Conservation (phyloP, 2,329 filamentous ascomycete species). For the Aciculosporium take region DNA sequence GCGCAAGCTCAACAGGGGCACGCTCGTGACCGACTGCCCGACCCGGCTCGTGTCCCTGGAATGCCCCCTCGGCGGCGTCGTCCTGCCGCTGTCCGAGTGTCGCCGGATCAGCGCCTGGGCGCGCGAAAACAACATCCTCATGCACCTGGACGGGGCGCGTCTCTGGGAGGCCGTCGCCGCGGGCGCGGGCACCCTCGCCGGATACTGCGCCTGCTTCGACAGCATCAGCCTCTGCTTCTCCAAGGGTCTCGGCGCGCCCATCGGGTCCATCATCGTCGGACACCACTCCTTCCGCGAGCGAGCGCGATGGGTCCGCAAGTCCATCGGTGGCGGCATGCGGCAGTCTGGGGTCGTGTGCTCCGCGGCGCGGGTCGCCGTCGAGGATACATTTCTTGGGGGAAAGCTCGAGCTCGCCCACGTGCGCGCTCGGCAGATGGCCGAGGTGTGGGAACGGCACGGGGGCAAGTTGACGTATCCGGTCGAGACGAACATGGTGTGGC, state of each 20-base stretch:
- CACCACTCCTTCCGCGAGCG: slow-evolving; percentile 18
- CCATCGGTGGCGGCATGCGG: slow-evolving; percentile 57
- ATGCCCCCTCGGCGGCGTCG: slow-evolving; percentile 66
- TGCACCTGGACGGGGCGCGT: slow-evolving; percentile 70
- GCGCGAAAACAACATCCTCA: slow-evolving; percentile 42
- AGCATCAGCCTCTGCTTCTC: slow-evolving; percentile 64
- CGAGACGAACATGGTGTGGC: too few species aligned
- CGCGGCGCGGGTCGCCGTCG: too few species aligned
- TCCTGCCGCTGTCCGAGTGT: slow-evolving; percentile 62
- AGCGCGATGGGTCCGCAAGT: slow-evolving; percentile 41
- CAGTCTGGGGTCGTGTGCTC: too few species aligned
- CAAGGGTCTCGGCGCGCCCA: slow-evolving; percentile 67
- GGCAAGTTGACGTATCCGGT: too few species aligned
- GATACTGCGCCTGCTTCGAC: slow-evolving; percentile 55
- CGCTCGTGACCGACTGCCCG: slow-evolving; percentile 64
- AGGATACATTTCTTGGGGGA: too few species aligned
- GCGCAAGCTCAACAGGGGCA: slow-evolving; percentile 45
- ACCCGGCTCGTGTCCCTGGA: slow-evolving; percentile 70
- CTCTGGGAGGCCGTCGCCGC: slow-evolving; percentile 68
- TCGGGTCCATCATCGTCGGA: slow-evolving; percentile 60
- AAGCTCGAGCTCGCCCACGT: too few species aligned
- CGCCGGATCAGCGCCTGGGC: slow-evolving; percentile 57
- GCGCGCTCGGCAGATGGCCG: too few species aligned
- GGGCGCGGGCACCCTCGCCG: slow-evolving; percentile 48
- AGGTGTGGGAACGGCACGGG: too few species aligned